Conservation (phyloP, 257 asterid species). For the Cinchona pubescens region DNA sequence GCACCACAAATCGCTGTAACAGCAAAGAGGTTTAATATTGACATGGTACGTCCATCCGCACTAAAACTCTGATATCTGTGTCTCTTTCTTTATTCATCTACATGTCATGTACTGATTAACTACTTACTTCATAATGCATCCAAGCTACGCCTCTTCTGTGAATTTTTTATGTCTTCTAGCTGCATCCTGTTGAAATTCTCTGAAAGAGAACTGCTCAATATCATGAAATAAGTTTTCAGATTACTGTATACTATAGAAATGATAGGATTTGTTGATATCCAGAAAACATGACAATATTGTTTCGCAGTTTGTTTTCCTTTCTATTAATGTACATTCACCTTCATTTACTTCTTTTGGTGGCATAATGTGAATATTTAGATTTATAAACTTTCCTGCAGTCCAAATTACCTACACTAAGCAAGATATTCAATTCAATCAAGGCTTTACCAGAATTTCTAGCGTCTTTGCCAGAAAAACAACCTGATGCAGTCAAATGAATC, state of each 20-base stretch:
- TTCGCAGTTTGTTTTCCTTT: background rate
- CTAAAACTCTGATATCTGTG: background rate
- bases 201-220: background rate
- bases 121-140: background rate
- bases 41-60: slow-evolving; percentile 44
- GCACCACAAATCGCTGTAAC: slow-evolving; percentile 72
- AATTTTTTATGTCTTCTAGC: background rate
- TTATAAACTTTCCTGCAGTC: slow-evolving; percentile 38
- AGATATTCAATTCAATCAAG: slow-evolving; percentile 42
- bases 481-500: slow-evolving; percentile 48
- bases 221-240: background rate
- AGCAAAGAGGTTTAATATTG: slow-evolving; percentile 48
- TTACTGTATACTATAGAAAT: no score
- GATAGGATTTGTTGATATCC: background rate
- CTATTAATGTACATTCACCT: no score
- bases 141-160: background rate
- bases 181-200: background rate
- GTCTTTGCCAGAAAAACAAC: slow-evolving; percentile 63
- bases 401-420: slow-evolving; percentile 43
- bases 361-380: background rate
- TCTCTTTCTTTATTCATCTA: background rate
- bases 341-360: background rate
- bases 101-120: background rate
- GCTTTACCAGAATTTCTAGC: slow-evolving; percentile 61
- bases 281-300: background rate